phyloP scores from a whole-genome alignment of 352 stramenopile species.

The Aphanomyces invadans region DNA sequence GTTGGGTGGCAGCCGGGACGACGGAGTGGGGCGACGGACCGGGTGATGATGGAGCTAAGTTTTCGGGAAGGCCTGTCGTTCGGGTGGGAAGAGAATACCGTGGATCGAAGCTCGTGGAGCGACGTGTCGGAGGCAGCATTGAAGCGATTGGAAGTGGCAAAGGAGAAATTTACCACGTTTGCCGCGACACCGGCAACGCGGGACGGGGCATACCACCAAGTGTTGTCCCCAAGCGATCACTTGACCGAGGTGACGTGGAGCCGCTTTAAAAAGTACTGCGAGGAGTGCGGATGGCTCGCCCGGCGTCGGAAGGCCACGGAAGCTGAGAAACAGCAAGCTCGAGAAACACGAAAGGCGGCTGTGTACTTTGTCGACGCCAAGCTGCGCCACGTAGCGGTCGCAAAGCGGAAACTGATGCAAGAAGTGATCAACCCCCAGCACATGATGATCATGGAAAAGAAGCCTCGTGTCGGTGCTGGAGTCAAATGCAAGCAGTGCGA shows the following conservation, averaged over 20 bases:
- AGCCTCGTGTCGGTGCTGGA: slow-evolving; percentile 1
- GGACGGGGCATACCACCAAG: slow-evolving; percentile 3
- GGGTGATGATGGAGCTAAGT: slow-evolving; percentile 2
- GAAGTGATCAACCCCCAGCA: neutral
- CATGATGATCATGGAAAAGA: slow-evolving; percentile 1
- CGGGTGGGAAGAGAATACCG: slow-evolving; percentile 2
- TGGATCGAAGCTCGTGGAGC: slow-evolving; percentile 13
- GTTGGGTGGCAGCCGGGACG: neutral
- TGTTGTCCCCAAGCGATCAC: slow-evolving; percentile 4
- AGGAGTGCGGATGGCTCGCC: slow-evolving; percentile 7
- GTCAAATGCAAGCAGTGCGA: slow-evolving; percentile 14
- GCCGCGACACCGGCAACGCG: neutral
- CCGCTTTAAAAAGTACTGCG: slow-evolving; percentile 17
- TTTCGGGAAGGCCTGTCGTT: slow-evolving; percentile 10
- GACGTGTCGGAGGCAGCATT: slow-evolving; percentile 10
- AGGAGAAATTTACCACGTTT: slow-evolving; percentile 13
- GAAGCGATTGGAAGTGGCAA: slow-evolving; percentile 1
- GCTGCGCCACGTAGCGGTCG: neutral
- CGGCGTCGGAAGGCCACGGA: slow-evolving; percentile 10
- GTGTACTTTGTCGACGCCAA: slow-evolving; percentile 16
- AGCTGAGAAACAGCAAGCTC: slow-evolving; percentile 2
- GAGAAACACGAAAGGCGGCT: slow-evolving; percentile 8
- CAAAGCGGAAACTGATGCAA: neutral
- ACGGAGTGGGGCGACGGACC: neutral
- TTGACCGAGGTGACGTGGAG: slow-evolving; percentile 10